Evolutionary conservation across 1,139 yeast genomes (phyloP).

Genomic region (Suhomyces ambrosiae): DNA sequence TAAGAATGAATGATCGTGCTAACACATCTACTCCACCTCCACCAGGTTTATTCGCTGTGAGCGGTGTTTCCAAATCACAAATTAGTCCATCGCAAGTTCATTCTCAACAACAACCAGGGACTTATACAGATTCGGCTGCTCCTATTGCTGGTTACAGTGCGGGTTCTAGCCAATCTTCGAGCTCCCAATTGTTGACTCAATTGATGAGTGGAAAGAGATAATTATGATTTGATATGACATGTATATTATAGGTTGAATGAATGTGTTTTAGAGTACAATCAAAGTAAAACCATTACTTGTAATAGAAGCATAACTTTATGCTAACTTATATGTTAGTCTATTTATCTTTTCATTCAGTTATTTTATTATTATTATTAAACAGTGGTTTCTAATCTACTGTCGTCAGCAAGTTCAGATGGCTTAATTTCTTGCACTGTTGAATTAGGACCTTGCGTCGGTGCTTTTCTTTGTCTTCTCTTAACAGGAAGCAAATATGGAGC

Average conservation of each 20-base stretch:
- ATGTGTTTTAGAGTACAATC: slow-evolving; percentile 1
- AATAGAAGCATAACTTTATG: not conserved
- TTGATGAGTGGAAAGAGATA: slow-evolving; percentile 67
- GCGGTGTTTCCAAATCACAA: slow-evolving; percentile 18
- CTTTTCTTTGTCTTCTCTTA: not conserved
- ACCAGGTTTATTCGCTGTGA: slow-evolving; percentile 41
- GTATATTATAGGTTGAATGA: slow-evolving; percentile 6
- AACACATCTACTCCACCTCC: slow-evolving; percentile 48
- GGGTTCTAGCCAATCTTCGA: slow-evolving; percentile 38
- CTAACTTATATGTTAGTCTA: not conserved
- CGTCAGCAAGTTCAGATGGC: not conserved
- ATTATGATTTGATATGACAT: slow-evolving; percentile 5
- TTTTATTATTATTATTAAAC: no score
- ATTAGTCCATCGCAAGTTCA: slow-evolving; percentile 17
- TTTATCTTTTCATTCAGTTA: no score
- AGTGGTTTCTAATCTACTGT: slow-evolving; percentile 4
- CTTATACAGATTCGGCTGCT: slow-evolving; percentile 17
- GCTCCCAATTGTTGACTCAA: slow-evolving; percentile 70
- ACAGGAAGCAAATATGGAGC: slow-evolving; percentile 6
- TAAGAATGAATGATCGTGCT: slow-evolving; percentile 37
- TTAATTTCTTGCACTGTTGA: slow-evolving; percentile 2
- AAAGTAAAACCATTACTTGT: no score
- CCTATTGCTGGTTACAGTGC: slow-evolving; percentile 10
- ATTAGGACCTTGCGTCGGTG: slow-evolving; percentile 1
- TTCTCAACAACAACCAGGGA: slow-evolving; percentile 15